Percentiles rank a stretch among this genome's conserved stretches.
Conservation (phyloP, 2,329 filamentous ascomycete species). For the Colletotrichum liriopes region DNA sequence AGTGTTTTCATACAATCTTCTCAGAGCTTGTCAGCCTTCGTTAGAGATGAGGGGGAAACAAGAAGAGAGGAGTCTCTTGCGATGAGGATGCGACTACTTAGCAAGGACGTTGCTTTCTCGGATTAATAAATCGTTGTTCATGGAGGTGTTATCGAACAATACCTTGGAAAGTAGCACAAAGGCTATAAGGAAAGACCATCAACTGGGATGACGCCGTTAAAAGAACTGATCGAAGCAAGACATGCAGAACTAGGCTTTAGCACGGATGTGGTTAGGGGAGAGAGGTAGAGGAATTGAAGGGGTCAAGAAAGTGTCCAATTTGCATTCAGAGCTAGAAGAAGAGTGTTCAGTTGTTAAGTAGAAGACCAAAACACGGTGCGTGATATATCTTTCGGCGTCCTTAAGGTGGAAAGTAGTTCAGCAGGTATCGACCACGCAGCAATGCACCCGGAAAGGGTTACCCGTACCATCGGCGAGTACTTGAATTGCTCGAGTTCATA, state of each 20-base stretch:
- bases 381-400: too few relatives aligned
- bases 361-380: background rate
- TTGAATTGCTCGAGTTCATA: too few relatives aligned
- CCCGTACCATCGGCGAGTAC: background rate
- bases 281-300: accelerated
- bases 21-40: background rate
- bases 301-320: background rate
- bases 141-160: accelerated
- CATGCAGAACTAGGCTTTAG: too few relatives aligned
- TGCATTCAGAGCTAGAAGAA: background rate
- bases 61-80: background rate
- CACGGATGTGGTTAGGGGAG: accelerated
- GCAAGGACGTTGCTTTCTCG: background rate
- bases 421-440: background rate
- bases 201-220: background rate
- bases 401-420: background rate
- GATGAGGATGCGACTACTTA: background rate
- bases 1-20: background rate
- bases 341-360: background rate
- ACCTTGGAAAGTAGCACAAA: background rate
- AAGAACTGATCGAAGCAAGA: background rate
- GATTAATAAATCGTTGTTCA: too few relatives aligned
- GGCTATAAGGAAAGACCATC: background rate
- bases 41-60: too few relatives aligned
- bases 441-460: background rate